phyloP scores from a whole-genome alignment of 2,329 filamentous ascomycete genomes.

The Xylariaceae sp. region DNA sequence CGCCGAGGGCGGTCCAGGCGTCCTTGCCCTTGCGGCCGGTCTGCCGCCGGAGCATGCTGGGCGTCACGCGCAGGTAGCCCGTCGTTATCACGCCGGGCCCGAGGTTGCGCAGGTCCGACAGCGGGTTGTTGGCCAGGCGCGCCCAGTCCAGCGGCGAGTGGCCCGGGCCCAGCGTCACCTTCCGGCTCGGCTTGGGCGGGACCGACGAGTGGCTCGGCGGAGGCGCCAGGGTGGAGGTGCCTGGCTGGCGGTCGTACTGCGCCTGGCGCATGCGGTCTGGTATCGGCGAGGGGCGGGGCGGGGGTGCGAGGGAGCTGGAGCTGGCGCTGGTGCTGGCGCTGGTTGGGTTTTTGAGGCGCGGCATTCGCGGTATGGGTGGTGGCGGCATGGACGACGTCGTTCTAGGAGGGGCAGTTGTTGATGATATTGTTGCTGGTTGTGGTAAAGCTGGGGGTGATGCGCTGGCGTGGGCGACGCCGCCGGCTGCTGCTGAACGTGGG shows the following conservation, averaged over 20 bases:
- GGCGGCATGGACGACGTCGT: conserved; percentile 23
- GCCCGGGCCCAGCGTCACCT: conserved; percentile 79
- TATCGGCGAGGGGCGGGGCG: conserved; percentile 33
- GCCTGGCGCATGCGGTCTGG: conserved; percentile 32
- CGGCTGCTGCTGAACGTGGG: no score
- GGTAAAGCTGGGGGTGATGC: conserved; percentile 13
- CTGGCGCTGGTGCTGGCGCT: conserved; percentile 14
- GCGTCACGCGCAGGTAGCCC: conserved; percentile 70
- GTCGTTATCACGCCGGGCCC: conserved; percentile 40
- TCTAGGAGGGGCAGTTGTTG: conserved; percentile 3
- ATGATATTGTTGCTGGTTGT: conserved; percentile 4
- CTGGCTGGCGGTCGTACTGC: conserved; percentile 24
- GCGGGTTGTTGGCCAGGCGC: conserved; percentile 58
- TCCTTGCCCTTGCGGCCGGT: conserved; percentile 80
- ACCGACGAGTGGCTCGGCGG: conserved; percentile 49
- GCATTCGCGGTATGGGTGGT: no score
- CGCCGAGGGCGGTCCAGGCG: conserved; percentile 85
- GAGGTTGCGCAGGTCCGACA: conserved; percentile 62
- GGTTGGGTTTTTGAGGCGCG: conserved; percentile 23
- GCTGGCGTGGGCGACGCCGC: no score
- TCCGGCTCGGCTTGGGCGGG: conserved; percentile 54
- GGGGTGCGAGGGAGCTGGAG: conserved; percentile 19
- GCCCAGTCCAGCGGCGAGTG: conserved; percentile 98
- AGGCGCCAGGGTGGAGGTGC: conserved; percentile 43
- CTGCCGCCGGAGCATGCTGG: conserved; percentile 68